Conservation (phyloP, 140 eudicot species). For the Bidens hawaiensis region DNA sequence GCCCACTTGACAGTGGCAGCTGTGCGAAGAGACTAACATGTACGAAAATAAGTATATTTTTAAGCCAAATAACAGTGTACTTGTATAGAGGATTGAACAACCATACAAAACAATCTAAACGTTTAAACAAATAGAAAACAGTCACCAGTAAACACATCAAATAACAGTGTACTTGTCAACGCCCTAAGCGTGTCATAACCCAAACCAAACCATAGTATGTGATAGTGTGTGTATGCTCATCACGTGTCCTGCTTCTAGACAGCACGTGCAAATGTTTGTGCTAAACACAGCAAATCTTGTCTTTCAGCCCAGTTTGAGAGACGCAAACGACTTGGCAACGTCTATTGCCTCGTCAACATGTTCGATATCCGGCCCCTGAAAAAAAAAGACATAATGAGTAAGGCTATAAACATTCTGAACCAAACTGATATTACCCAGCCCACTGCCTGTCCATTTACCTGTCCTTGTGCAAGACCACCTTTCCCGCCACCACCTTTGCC, state of each 20-base stretch:
- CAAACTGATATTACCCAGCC: background rate
- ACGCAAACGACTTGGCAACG: constrained; percentile 68
- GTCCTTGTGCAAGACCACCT: constrained; percentile 92
- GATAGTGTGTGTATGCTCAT: background rate
- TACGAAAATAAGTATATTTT: too few relatives aligned
- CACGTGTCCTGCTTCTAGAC: background rate
- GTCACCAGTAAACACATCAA: constrained; percentile 5
- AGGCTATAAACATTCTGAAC: background rate
- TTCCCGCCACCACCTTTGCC: constrained; percentile 96
- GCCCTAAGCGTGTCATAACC: constrained; percentile 8
- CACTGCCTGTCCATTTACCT: constrained; percentile 40
- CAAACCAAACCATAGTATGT: constrained; percentile 18
- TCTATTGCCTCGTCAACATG: constrained; percentile 64
- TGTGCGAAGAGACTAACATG: background rate
- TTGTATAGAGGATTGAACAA: constrained; percentile 12
- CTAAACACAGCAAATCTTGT: background rate
- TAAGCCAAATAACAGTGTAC: background rate
- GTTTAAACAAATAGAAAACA: constrained; percentile 7
- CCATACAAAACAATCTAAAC: background rate
- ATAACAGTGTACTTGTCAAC: constrained; percentile 1
- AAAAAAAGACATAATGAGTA: background rate
- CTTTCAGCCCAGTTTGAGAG: constrained; percentile 53
- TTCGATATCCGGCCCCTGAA: constrained; percentile 60
- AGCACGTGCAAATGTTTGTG: background rate
- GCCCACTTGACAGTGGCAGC: too few relatives aligned